Conservation (phyloP, 2,329 filamentous ascomycete species). For the Zymoseptoria brevis region DNA sequence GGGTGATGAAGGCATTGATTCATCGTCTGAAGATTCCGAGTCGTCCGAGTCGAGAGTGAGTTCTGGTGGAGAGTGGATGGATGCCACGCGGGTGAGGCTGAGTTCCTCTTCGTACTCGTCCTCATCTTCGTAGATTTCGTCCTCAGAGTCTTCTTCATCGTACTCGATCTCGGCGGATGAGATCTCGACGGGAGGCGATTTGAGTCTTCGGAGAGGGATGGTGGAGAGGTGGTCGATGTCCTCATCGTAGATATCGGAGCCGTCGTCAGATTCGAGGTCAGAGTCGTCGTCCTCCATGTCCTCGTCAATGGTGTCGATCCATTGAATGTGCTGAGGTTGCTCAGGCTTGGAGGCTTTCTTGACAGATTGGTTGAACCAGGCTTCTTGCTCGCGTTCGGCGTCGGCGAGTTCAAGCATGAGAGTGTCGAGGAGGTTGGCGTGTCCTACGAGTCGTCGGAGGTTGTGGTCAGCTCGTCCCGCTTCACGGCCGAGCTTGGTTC, state of each 20-base stretch:
- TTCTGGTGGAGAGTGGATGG: slow-evolving; percentile 40
- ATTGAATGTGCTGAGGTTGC: slow-evolving; percentile 69
- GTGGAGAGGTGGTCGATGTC: slow-evolving; percentile 38
- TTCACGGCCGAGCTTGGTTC: slow-evolving; percentile 90
- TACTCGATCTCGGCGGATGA: slow-evolving; percentile 36
- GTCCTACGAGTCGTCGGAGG: slow-evolving; percentile 88
- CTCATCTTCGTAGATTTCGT: slow-evolving; percentile 41
- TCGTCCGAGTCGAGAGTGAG: slow-evolving; percentile 41
- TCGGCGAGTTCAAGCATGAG: slow-evolving; percentile 88
- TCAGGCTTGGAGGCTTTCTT: slow-evolving; percentile 58
- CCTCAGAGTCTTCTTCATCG: slow-evolving; percentile 31
- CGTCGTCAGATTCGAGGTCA: slow-evolving; percentile 41
- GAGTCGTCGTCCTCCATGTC: slow-evolving; percentile 47
- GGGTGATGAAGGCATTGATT: slow-evolving; percentile 41
- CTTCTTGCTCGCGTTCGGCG: slow-evolving; percentile 90
- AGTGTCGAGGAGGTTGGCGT: slow-evolving; percentile 95
- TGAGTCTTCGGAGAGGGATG: slow-evolving; percentile 33
- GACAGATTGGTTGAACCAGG: slow-evolving; percentile 96
- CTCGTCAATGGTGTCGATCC: slow-evolving; percentile 73
- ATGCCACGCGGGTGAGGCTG: slow-evolving; percentile 38
- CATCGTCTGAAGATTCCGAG: slow-evolving; percentile 37
- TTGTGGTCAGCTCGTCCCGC: slow-evolving; percentile 87
- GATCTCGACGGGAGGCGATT: slow-evolving; percentile 35
- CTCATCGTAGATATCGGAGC: slow-evolving; percentile 47
- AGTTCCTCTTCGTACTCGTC: slow-evolving; percentile 35